These are phyloP conservation scores for Megacollybia marginata DNA, from an alignment of 768 basidiomycete species.

Conservation along the genomic window DNA sequence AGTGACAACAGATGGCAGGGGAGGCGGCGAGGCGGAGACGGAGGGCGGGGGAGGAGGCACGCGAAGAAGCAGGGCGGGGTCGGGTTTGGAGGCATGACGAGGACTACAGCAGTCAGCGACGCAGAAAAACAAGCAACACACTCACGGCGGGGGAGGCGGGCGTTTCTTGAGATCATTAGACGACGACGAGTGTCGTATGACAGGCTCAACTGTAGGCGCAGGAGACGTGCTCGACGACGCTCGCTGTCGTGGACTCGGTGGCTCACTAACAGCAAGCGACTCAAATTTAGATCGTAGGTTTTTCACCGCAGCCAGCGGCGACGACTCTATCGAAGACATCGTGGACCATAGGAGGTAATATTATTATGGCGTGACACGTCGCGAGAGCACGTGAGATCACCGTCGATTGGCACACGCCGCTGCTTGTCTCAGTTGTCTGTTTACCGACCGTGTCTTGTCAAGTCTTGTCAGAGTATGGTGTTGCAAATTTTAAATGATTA, in stretches of 20 bases:
- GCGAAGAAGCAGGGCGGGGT: conserved; percentile 7
- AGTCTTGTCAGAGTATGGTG: no score
- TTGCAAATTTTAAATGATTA: no score
- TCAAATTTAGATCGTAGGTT: conserved; percentile 69
- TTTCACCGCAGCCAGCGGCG: conserved; percentile 55
- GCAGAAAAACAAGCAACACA: conserved; percentile 30
- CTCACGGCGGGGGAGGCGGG: conserved; percentile 50
- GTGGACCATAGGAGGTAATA: no score
- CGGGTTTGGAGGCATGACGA: conserved; percentile 26
- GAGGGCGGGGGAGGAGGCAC: conserved; percentile 13
- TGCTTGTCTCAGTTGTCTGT: no score
- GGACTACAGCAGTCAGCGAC: conserved; percentile 12
- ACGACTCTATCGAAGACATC: conserved; percentile 32
- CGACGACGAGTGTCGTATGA: conserved; percentile 41
- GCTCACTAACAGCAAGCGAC: conserved; percentile 42
- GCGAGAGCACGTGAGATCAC: no score
- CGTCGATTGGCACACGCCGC: no score
- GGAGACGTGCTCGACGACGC: conserved; percentile 26
- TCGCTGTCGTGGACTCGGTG: conserved; percentile 33
- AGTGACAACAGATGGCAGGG: conserved; percentile 74
- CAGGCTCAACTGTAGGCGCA: conserved; percentile 15
- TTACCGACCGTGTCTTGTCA: no score
- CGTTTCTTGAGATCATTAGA: conserved; percentile 52
- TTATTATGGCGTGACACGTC: no score
- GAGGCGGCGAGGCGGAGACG: conserved; percentile 33